A percentile compares a stretch with the other conserved stretches of the same genome.
These are phyloP conservation scores for Candida dendrica DNA, from an alignment of 805 yeast species.

Conservation along the genomic window DNA sequence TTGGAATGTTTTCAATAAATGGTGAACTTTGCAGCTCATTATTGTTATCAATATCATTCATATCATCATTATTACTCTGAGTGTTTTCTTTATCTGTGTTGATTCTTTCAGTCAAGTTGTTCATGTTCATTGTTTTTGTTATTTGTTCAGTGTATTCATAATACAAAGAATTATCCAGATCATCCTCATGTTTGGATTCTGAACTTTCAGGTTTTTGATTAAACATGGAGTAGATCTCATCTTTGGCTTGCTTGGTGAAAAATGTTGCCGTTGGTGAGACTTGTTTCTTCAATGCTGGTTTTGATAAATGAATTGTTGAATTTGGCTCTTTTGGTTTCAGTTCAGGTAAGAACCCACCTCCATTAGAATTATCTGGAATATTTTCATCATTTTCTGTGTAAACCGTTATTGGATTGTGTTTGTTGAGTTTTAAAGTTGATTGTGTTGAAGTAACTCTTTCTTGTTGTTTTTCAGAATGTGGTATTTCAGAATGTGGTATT, in stretches of 20 bases:
- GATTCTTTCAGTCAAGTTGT: conserved; percentile 28
- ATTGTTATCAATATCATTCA: background rate
- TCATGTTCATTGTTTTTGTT: conserved; percentile 23
- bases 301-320: conserved; percentile 14
- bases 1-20: conserved; percentile 18
- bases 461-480: background rate
- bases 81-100: background rate
- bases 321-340: conserved; percentile 3
- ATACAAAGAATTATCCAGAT: conserved; percentile 13
- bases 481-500: background rate
- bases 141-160: conserved; percentile 30
- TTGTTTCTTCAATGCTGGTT: conserved; percentile 22
- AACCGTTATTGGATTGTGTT: background rate
- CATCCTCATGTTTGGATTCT: conserved; percentile 13
- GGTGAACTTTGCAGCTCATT: conserved; percentile 19
- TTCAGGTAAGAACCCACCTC: background rate
- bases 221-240: conserved; percentile 71
- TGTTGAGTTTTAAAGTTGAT: background rate
- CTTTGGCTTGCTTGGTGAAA: conserved; percentile 66
- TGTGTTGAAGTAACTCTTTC: too few relatives aligned
- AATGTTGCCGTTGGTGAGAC: conserved; percentile 75
- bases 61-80: background rate
- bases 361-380: too few relatives aligned
- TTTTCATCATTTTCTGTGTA: background rate
- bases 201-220: conserved; percentile 39